A percentile compares a stretch with the other conserved stretches of the same genome.
Conservation (phyloP, 2,329 filamentous ascomycete genomes). For the Rasamsonia emersonii region DNA sequence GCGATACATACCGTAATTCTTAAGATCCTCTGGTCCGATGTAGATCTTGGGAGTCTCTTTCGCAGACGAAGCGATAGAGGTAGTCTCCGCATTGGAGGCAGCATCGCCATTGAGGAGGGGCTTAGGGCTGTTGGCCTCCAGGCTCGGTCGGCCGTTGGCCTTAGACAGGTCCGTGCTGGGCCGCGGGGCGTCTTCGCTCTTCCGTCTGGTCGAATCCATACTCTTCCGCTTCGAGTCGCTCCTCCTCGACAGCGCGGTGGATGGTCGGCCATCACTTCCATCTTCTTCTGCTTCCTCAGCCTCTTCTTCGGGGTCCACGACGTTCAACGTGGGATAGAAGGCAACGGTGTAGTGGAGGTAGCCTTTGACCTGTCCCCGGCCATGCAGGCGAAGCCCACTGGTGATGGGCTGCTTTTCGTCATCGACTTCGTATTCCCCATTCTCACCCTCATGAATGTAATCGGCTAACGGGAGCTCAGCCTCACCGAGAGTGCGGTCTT, state of each 20-base stretch:
- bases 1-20: conserved; percentile 56
- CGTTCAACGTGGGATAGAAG: conserved; percentile 83
- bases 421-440: conserved; percentile 70
- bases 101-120: conserved; percentile 22
- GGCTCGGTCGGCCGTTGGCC: conserved; percentile 21
- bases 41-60: conserved; percentile 64
- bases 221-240: conserved; percentile 19
- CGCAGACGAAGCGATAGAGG: conserved; percentile 29
- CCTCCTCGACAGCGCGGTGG: conserved; percentile 17
- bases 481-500: conserved; percentile 78
- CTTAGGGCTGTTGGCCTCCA: conserved; percentile 28
- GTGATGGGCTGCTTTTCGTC: conserved; percentile 63
- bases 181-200: conserved; percentile 1
- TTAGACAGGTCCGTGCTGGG: conserved; percentile 8
- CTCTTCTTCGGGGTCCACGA: conserved; percentile 74
- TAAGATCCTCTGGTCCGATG: conserved; percentile 69
- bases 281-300: conserved; percentile 42
- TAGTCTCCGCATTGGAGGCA: conserved; percentile 39
- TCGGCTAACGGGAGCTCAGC: conserved; percentile 70
- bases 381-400: conserved; percentile 58
- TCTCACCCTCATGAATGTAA: conserved; percentile 68
- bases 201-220: conserved; percentile 11
- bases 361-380: conserved; percentile 68
- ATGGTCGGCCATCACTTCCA: conserved; percentile 21
- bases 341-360: conserved; percentile 70